phyloP scores from a whole-genome alignment of 768 basidiomycete species.

The Auricularia auricula-judae region DNA sequence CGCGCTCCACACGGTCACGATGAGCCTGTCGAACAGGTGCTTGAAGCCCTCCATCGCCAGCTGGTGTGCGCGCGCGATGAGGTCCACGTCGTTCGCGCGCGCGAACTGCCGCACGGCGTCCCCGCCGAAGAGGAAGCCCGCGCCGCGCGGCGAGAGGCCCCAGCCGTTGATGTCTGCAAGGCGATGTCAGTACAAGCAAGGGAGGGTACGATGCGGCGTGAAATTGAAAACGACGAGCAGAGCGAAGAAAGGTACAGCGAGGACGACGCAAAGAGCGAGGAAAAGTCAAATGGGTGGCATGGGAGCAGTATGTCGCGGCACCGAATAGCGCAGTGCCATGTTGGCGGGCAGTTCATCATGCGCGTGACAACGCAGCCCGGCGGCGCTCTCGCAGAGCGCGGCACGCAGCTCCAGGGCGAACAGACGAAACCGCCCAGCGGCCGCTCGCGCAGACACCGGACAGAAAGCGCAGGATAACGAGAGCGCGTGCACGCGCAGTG shows the following conservation, averaged over 20 bases:
- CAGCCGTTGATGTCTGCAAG: slow-evolving; percentile 76
- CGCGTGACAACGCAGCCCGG: too few relatives aligned
- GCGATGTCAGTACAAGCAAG: background rate
- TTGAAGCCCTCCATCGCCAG: slow-evolving; percentile 97
- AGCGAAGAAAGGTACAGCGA: background rate
- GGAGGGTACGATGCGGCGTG: background rate
- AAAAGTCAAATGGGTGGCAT: too few relatives aligned
- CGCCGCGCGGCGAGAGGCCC: slow-evolving; percentile 96
- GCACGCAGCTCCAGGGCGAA: too few relatives aligned
- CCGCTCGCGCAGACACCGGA: too few relatives aligned
- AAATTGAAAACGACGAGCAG: background rate
- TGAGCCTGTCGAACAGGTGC: slow-evolving; percentile 89
- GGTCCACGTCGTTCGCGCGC: slow-evolving; percentile 84
- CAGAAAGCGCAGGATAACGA: background rate
- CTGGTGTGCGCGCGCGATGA: slow-evolving; percentile 95
- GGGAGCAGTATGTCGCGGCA: background rate
- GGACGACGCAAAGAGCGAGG: background rate
- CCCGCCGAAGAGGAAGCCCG: slow-evolving; percentile 89
- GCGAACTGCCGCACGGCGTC: slow-evolving; percentile 86
- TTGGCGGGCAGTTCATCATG: background rate
- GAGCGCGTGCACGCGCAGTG: slow-evolving; percentile 2
- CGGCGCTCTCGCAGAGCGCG: too few relatives aligned
- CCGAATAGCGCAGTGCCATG: background rate
- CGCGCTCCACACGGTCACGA: slow-evolving; percentile 97
- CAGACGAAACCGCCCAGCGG: too few relatives aligned